These are phyloP conservation scores for Beta lomatogona DNA, from an alignment of 179 eudicot species.

Conservation along the genomic window DNA sequence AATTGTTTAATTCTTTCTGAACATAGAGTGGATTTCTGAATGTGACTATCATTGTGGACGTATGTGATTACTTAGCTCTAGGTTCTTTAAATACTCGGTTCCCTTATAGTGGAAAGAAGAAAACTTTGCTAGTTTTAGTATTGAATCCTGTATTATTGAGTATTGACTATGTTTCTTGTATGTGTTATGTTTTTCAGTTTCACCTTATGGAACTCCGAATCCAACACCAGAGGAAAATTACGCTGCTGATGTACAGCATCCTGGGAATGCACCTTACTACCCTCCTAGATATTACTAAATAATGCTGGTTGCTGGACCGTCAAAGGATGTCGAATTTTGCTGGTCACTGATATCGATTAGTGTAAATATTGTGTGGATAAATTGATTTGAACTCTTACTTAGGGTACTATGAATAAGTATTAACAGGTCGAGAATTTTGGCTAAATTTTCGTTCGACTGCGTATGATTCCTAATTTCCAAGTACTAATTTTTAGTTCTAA, in stretches of 20 bases:
- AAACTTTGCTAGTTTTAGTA: neutral
- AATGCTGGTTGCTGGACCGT: neutral
- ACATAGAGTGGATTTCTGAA: neutral
- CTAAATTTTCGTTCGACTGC: no score
- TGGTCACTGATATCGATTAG: neutral
- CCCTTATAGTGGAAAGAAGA: neutral
- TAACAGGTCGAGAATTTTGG: no score
- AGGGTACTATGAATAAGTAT: neutral
- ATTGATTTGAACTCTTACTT: neutral
- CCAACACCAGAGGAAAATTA: conserved; percentile 4
- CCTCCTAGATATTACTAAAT: conserved; percentile 21
- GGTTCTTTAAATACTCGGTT: neutral
- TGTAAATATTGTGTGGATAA: neutral
- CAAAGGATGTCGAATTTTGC: neutral
- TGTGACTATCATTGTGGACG: neutral
- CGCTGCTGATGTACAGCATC: neutral
- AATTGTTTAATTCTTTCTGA: no score
- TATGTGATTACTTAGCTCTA: neutral
- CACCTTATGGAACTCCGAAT: neutral
- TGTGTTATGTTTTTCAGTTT: neutral
- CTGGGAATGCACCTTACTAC: neutral
- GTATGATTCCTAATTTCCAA: no score
- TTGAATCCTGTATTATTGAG: neutral
- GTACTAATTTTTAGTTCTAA: no score
- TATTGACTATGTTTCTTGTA: neutral